Base-by-base conservation (phyloP, 2,329 filamentous ascomycete species). In the Fusarium goolgardi region DNA sequence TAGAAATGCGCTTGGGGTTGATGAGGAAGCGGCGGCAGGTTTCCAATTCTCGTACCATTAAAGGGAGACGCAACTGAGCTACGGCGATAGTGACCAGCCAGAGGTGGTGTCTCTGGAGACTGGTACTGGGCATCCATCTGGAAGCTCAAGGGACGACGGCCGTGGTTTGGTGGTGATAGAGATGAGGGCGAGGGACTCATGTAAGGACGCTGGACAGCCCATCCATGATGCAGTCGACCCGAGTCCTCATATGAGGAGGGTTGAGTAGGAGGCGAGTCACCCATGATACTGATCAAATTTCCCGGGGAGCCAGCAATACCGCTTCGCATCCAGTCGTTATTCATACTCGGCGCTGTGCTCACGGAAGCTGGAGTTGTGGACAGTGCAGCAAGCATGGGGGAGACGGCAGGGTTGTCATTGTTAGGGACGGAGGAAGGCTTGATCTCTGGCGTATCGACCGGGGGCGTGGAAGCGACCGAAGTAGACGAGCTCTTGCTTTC, bases 1-100 rank as follows among this genome's bases (percentile, higher is more conserved):
- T 93, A 94, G 77, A 92, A 95, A 79, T 94, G 91, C 20, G 91
- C 79, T 77, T 94, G 92, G 2, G 89, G 85, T 61, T 93, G 87
- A 75, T 94, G 91, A 5, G 92, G 91, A 12, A 90, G 85, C 5
- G 91, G 90, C n/a, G 88, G 88, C 52, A 87, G 84, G 35, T 82
- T 76, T 63, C 79, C 74, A 59, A 77, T 76, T 56, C 86, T 84
- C 15, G 72, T 65, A 15, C 81, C 81, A 31, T 81, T 79, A 58
- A 82, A 81, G 49, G 84, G 83, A 10, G 86, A 85, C 55, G 87
- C 83, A 63, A 85, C 77, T 16, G 84, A 86, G 72, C 81, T 81
- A 37, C 83, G 79, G 39, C 84, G 79, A 49, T 78, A 76, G 10
- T 76, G 75, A 4, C 78, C 76, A 37, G 74, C 63, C 6, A 78